Conservation (phyloP, 257 asterid genomes). For the Handroanthus guayacan region DNA sequence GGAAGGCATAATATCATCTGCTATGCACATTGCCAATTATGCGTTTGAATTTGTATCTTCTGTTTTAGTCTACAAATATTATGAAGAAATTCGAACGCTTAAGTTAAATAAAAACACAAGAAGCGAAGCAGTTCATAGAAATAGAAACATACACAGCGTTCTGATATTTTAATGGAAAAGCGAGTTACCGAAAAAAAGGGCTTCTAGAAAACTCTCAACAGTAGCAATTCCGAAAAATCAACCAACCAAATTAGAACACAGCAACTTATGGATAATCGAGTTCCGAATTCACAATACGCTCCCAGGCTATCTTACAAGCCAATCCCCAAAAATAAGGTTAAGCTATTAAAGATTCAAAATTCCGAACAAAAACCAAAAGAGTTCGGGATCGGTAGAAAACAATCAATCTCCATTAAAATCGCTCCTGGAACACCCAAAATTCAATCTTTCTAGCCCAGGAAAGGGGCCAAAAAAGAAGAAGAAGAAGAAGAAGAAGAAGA, state of each 20-base stretch:
- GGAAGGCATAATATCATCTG: not conserved
- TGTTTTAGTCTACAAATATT: not conserved
- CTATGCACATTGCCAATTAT: not conserved
- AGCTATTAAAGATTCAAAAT: not conserved
- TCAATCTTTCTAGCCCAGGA: not conserved
- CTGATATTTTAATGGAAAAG: constrained; percentile 3
- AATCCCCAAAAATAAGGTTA: constrained; percentile 17
- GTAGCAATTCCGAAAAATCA: not conserved
- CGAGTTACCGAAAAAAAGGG: constrained; percentile 27
- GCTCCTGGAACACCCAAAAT: not conserved
- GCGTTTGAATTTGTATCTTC: not conserved
- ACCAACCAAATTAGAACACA: constrained; percentile 3
- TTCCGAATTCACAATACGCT: not conserved
- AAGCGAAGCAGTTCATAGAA: not conserved
- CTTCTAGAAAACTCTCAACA: constrained; percentile 29
- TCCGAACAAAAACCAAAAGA: constrained; percentile 11
- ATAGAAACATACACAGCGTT: not conserved
- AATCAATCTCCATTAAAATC: constrained; percentile 9
- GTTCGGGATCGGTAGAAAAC: not conserved
- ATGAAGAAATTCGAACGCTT: not conserved
- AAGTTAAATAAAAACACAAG: not conserved
- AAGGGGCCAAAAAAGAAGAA: not conserved
- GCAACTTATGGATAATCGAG: not conserved
- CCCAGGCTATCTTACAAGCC: not conserved
- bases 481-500: too few relatives aligned